Conservation (phyloP, 768 basidiomycete genomes). For the Suillus bovinus region DNA sequence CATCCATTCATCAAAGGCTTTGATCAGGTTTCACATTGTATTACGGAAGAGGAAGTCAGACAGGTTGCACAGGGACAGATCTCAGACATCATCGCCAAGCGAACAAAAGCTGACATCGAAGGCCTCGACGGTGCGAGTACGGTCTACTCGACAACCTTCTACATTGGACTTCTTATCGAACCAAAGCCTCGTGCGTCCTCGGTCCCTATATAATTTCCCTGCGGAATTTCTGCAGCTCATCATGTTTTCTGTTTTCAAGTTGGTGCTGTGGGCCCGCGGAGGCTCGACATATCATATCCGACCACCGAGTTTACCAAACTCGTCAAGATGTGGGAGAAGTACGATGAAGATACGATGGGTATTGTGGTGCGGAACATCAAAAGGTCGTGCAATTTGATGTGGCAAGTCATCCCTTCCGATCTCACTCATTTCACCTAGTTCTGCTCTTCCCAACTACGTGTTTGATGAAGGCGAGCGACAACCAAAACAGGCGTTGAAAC, state of each 20-base stretch:
- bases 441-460: constrained; percentile 77
- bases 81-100: constrained; percentile 65
- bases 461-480: constrained; percentile 83
- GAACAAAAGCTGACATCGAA: constrained; percentile 78
- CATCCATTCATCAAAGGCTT: constrained; percentile 97
- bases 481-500: constrained; percentile 68
- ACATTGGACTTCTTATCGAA: constrained; percentile 91
- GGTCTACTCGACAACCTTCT: constrained; percentile 97
- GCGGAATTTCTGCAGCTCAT: constrained; percentile 18
- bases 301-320: constrained; percentile 93
- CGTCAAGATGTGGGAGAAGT: constrained; percentile 95
- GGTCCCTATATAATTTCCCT: constrained; percentile 15
- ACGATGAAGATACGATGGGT: constrained; percentile 90
- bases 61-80: constrained; percentile 88
- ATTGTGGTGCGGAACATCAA: constrained; percentile 92
- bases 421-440: constrained; percentile 43
- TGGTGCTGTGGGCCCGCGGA: constrained; percentile 74
- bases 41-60: constrained; percentile 84
- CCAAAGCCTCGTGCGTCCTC: constrained; percentile 78
- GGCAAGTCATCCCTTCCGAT: constrained; percentile 18
- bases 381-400: constrained; percentile 50
- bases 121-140: constrained; percentile 72
- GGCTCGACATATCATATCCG: constrained; percentile 95
- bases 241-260: constrained; percentile 44
- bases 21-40: constrained; percentile 82